These are phyloP conservation scores for Trametes meyenii DNA, from an alignment of 768 basidiomycete genomes.

Conservation along the genomic window DNA sequence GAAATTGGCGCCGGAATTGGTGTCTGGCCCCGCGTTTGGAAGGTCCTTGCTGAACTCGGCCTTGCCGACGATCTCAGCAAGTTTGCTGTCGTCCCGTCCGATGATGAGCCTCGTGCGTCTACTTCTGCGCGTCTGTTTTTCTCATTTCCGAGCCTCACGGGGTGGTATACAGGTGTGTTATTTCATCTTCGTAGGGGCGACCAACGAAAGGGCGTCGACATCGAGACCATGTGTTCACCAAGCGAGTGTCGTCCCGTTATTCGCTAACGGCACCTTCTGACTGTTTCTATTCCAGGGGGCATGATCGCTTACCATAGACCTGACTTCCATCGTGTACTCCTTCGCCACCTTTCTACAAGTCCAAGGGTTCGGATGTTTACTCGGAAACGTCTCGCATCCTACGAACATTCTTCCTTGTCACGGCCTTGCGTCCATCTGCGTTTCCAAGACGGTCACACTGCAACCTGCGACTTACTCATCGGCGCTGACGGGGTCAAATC, in stretches of 20 bases:
- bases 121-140: background rate
- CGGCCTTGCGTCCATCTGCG: conserved; percentile 46
- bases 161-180: conserved; percentile 44
- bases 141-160: background rate
- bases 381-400: conserved; percentile 62
- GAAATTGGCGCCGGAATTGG: conserved; percentile 39
- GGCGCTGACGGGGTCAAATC: conserved; percentile 75
- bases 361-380: conserved; percentile 50
- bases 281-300: conserved; percentile 27
- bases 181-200: conserved; percentile 67
- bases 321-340: conserved; percentile 64
- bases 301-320: conserved; percentile 57
- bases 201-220: conserved; percentile 52
- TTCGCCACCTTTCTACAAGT: conserved; percentile 45
- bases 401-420: conserved; percentile 39
- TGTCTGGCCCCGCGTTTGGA: conserved; percentile 41
- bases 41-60: conserved; percentile 30
- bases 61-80: conserved; percentile 32
- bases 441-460: conserved; percentile 64
- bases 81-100: conserved; percentile 29
- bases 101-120: conserved; percentile 32
- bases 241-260: conserved; percentile 41
- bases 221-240: conserved; percentile 57
- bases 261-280: conserved; percentile 1
- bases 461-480: conserved; percentile 65